Percentiles rank a stretch among this genome's conserved stretches.
Evolutionary conservation across 192 early-diverging fungal genomes (phyloP).

Genomic region (Coemansia sp.): DNA sequence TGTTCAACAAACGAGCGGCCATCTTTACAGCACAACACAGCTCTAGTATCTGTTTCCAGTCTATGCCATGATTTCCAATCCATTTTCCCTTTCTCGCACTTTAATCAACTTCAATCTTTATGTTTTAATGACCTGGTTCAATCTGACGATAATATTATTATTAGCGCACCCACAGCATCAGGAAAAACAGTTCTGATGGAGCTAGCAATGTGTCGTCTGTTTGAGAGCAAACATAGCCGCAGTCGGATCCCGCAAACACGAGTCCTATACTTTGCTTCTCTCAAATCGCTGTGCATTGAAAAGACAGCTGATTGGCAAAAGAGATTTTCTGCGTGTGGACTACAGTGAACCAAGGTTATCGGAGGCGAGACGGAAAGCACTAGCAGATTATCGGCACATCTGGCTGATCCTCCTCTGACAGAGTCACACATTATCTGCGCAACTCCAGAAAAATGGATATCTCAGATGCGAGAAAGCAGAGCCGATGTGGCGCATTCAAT

Average conservation of each 20-base stretch:
- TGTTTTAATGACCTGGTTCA: conserved; percentile 20
- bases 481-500: conserved; percentile 5
- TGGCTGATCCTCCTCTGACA: conserved; percentile 4
- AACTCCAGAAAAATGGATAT: conserved; percentile 74
- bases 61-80: conserved; percentile 14
- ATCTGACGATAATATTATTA: conserved; percentile 17
- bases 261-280: conserved; percentile 66
- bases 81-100: conserved; percentile 24
- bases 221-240: not conserved
- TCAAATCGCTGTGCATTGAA: conserved; percentile 64
- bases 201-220: conserved; percentile 41
- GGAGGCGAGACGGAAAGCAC: conserved; percentile 29
- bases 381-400: conserved; percentile 9
- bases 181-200: conserved; percentile 68
- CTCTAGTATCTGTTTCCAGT: conserved; percentile 6
- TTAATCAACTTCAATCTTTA: conserved; percentile 30
- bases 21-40: not conserved
- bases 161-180: conserved; percentile 63
- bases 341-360: conserved; percentile 53
- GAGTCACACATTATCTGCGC: conserved; percentile 55
- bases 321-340: conserved; percentile 43
- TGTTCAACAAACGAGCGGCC: not conserved
- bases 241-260: conserved; percentile 18
- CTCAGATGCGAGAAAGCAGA: conserved; percentile 40
- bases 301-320: conserved; percentile 58